phyloP scores from a whole-genome alignment of 257 asterid genomes.

The Anisodus acutangulus region DNA sequence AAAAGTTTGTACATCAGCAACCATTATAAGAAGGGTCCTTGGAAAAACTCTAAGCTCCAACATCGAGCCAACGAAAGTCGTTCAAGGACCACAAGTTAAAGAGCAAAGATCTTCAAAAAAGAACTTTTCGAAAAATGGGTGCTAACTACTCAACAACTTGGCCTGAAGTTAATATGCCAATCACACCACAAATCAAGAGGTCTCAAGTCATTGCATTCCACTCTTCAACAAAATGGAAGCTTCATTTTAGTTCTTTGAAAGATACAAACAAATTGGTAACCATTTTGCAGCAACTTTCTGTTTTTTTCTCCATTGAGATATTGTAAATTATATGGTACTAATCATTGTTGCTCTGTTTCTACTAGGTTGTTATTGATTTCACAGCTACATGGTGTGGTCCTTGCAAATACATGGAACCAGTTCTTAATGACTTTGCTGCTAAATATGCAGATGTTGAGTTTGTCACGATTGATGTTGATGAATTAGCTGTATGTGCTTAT shows the following conservation, averaged over 20 bases:
- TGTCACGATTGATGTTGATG: slow-evolving; percentile 49
- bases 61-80: slow-evolving; percentile 30
- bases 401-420: slow-evolving; percentile 45
- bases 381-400: slow-evolving; percentile 53
- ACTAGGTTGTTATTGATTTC: slow-evolving; percentile 45
- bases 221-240: slow-evolving; percentile 58
- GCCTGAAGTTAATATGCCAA: slow-evolving; percentile 8
- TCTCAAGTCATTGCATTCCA: slow-evolving; percentile 49
- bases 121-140: background rate
- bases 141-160: slow-evolving; percentile 29
- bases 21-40: slow-evolving; percentile 43
- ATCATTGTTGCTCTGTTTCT: background rate
- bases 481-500: background rate
- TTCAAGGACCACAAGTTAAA: background rate
- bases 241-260: slow-evolving; percentile 52
- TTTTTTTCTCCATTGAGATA: background rate
- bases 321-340: background rate
- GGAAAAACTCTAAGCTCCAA: background rate
- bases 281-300: background rate
- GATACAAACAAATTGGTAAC: slow-evolving; percentile 46
- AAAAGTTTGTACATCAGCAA: slow-evolving; percentile 10
- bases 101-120: too few relatives aligned
- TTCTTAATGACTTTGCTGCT: slow-evolving; percentile 36
- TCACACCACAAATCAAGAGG: slow-evolving; percentile 31
- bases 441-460: slow-evolving; percentile 42